Conservation (phyloP, 768 basidiomycete species). For the Amanita phalloides region DNA sequence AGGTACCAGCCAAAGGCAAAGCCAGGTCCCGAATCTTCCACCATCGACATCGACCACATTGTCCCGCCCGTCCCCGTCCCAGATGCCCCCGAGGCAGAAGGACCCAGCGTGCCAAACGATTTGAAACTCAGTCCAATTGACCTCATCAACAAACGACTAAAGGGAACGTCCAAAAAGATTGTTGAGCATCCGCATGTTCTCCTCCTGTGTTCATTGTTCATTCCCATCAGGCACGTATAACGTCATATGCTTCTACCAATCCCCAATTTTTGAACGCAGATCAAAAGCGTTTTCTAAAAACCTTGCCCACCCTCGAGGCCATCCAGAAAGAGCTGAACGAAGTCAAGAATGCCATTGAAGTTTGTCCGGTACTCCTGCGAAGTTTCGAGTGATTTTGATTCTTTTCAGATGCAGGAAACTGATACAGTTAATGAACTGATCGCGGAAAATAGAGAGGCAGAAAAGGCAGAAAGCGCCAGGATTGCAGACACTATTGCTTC, state of each 20-base stretch:
- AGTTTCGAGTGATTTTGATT: not conserved
- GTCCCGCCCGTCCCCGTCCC: constrained; percentile 39
- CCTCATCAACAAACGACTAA: constrained; percentile 69
- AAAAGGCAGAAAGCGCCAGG: constrained; percentile 44
- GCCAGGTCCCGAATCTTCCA: constrained; percentile 24
- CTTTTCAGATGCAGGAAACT: constrained; percentile 47
- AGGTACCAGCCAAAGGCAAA: constrained; percentile 45
- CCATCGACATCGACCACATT: constrained; percentile 14
- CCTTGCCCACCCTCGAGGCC: constrained; percentile 67
- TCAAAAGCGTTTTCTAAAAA: constrained; percentile 65
- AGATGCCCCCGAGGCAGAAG: constrained; percentile 31
- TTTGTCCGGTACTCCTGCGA: constrained; percentile 17
- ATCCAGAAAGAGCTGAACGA: constrained; percentile 76
- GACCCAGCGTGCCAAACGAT: constrained; percentile 35
- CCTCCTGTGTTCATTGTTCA: constrained; percentile 7
- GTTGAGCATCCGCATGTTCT: constrained; percentile 28
- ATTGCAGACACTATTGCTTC: constrained; percentile 44
- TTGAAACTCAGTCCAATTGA: constrained; percentile 62
- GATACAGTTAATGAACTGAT: constrained; percentile 48
- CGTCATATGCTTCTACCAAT: constrained; percentile 56
- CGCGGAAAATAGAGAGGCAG: constrained; percentile 42
- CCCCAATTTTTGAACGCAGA: constrained; percentile 77
- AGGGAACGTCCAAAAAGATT: constrained; percentile 75
- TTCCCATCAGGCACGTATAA: constrained; percentile 53
- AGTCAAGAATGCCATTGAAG: constrained; percentile 79